Conservation (phyloP, 768 basidiomycete genomes). For the Rhizopogon roseolus region DNA sequence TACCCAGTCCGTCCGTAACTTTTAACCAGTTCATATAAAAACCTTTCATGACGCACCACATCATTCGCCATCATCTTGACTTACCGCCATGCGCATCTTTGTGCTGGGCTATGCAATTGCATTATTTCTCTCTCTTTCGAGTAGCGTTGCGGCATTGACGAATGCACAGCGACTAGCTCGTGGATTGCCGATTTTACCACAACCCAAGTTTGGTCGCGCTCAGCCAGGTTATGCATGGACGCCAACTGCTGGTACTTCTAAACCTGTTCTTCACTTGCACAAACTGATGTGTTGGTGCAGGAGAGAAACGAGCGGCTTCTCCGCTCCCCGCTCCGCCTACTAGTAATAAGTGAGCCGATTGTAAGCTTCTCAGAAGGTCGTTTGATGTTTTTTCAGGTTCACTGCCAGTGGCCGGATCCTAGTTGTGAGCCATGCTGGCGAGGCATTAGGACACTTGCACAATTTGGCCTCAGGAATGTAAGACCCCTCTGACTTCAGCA, state of each 20-base stretch:
- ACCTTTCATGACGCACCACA: not conserved
- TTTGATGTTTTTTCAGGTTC: conserved; percentile 11
- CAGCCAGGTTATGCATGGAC: conserved; percentile 21
- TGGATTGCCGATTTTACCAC: conserved; percentile 36
- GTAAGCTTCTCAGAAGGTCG: not conserved
- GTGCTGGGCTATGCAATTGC: conserved; percentile 14
- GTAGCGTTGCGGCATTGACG: conserved; percentile 21
- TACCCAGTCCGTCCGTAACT: not conserved
- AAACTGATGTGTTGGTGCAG: not conserved
- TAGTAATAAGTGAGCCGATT: conserved; percentile 16
- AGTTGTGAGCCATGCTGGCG: conserved; percentile 27
- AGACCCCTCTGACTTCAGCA: not conserved
- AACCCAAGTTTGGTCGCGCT: conserved; percentile 23
- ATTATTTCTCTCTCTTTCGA: conserved; percentile 16
- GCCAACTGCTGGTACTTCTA: conserved; percentile 20
- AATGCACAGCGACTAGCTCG: conserved; percentile 42
- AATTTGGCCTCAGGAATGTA: conserved; percentile 24
- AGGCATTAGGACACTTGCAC: conserved; percentile 29
- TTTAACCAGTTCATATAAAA: not conserved
- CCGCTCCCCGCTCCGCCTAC: conserved; percentile 1
- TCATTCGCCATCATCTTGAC: not conserved
- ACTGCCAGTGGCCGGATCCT: conserved; percentile 31
- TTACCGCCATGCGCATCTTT: conserved; percentile 3
- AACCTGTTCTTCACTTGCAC: not conserved
- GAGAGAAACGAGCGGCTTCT: not conserved